Evolutionary conservation across 2,329 filamentous ascomycete genomes (phyloP).

Genomic region (Clarireedia paspali): DNA sequence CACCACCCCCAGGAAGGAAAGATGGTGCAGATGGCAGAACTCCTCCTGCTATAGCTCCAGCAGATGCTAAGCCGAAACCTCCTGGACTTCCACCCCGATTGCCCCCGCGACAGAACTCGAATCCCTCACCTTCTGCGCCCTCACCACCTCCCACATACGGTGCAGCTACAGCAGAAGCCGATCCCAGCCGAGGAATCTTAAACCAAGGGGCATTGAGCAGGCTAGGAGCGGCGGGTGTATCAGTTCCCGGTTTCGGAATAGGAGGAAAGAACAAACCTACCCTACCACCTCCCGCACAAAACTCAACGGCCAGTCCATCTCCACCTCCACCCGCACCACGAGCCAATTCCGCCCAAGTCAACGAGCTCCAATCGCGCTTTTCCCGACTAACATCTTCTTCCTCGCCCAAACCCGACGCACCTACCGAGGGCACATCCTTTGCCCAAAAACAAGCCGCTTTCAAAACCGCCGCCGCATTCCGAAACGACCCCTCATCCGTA

Average conservation of each 20-base stretch:
- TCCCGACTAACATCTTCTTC: conserved; percentile 21
- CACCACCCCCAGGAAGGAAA: conserved; percentile 47
- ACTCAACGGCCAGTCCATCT: conserved; percentile 12
- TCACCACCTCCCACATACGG: conserved; percentile 34
- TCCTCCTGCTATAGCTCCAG: conserved; percentile 14
- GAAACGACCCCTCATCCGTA: conserved; percentile 43
- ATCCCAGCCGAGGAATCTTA: conserved; percentile 27
- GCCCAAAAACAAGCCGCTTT: conserved; percentile 48
- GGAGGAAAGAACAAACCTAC: conserved; percentile 34
- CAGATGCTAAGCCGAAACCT: conserved; percentile 23
- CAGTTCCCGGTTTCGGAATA: conserved; percentile 59
- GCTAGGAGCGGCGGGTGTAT: conserved; percentile 54
- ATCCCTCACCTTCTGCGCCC: conserved; percentile 30
- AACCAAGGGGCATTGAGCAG: conserved; percentile 43
- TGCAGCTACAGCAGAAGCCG: conserved; percentile 17
- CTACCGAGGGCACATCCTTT: conserved; percentile 40
- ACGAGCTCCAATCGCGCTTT: conserved; percentile 32
- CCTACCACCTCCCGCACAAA: conserved; percentile 15
- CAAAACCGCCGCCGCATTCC: conserved; percentile 41
- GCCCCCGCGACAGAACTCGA: conserved; percentile 38
- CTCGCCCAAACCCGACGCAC: conserved; percentile 23
- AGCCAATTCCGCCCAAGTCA: conserved; percentile 21
- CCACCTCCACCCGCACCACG: conserved; percentile 9
- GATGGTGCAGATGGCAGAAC: conserved; percentile 26
- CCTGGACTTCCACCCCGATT: conserved; percentile 50